Evolutionary conservation across 805 yeast species (phyloP).

Genomic region (Zygoascus biomembranicola): DNA sequence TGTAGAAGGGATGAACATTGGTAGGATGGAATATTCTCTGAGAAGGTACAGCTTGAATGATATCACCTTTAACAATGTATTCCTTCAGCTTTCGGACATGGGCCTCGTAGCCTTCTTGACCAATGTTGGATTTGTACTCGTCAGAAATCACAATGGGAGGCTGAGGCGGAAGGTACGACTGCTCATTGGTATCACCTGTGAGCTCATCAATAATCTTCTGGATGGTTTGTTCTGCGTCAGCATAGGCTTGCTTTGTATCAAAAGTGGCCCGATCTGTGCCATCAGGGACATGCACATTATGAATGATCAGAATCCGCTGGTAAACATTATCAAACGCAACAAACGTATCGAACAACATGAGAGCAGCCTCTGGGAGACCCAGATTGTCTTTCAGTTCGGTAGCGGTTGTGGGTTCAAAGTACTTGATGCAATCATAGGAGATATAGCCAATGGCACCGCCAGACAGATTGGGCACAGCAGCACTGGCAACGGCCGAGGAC

Average conservation of each 20-base stretch:
- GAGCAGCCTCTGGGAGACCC: conserved; percentile 80
- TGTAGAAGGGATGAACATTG: conserved; percentile 89
- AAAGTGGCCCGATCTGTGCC: conserved; percentile 13
- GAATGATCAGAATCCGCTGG: conserved; percentile 85
- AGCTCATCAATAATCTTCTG: conserved; percentile 42
- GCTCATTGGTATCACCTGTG: conserved; percentile 18
- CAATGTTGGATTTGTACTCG: conserved; percentile 78
- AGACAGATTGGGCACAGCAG: conserved; percentile 63
- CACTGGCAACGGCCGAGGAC: conserved; percentile 35
- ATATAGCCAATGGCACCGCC: conserved; percentile 98
- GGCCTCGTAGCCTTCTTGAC: conserved; percentile 83
- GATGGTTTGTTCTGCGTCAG: conserved; percentile 47
- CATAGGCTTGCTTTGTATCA: conserved; percentile 23
- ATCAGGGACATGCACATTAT: conserved; percentile 50
- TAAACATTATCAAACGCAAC: conserved; percentile 91
- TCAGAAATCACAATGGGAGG: conserved; percentile 60
- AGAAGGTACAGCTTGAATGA: conserved; percentile 96
- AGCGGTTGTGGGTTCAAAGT: conserved; percentile 88
- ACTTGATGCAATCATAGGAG: conserved; percentile 92
- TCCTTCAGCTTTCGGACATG: conserved; percentile 69
- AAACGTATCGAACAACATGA: conserved; percentile 86
- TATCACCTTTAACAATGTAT: conserved; percentile 86
- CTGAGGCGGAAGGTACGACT: conserved; percentile 53
- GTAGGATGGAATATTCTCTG: conserved; percentile 96
- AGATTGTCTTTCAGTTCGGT: conserved; percentile 69